Evolutionary conservation across 1,139 yeast genomes (phyloP), one percentile per base, ranked within the genome.

Genomic region (Candida sanyaensis): DNA sequence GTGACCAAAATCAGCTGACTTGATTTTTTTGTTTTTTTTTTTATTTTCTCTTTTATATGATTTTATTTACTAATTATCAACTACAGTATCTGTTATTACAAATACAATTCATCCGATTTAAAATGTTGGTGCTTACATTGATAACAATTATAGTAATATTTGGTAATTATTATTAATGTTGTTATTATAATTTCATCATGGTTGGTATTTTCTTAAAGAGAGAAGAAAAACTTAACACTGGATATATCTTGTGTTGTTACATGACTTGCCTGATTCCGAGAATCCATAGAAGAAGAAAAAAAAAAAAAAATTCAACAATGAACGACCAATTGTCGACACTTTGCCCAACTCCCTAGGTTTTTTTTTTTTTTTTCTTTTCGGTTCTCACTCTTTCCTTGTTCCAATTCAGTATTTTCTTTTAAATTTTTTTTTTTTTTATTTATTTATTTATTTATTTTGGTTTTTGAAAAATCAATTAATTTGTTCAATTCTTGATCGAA

Each of bases 401-500:
- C 28, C 5, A 26, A 26, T 8, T 32, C 13, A 30, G 8, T 30
- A n/a, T 29, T 30, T 30, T 13, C 9, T 34, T 10, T 34, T 17
- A n/a, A 13, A 24, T 17, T 34, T 34, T 24, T 34, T 21, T 23
- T 17, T 23, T 21, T 17, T 34, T n/a, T n/a, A n/a, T n/a, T n/a
- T n/a, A n/a, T n/a, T n/a, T n/a, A n/a, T n/a, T n/a, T 11, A 13
- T 33, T 21, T 30, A 30, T 17, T 17, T 17, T 17, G 21, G 21
- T 30, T 30, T 30, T 11, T 7, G 17, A 21, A 33, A 24, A 34
- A 34, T 34, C 38, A 34, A 34, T 34, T 34, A 34, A 34, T 34
- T 34, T 34, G 17, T 34, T 34, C 38, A 34, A 34, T 34, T 34
- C 38, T 34, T 34, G 38, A 34, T 34, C 17, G 38, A 34, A 34